Evolutionary conservation across 2,329 filamentous ascomycete genomes (phyloP), one percentile per base, ranked within the genome.

Genomic region (Fusarium liriodendri): DNA sequence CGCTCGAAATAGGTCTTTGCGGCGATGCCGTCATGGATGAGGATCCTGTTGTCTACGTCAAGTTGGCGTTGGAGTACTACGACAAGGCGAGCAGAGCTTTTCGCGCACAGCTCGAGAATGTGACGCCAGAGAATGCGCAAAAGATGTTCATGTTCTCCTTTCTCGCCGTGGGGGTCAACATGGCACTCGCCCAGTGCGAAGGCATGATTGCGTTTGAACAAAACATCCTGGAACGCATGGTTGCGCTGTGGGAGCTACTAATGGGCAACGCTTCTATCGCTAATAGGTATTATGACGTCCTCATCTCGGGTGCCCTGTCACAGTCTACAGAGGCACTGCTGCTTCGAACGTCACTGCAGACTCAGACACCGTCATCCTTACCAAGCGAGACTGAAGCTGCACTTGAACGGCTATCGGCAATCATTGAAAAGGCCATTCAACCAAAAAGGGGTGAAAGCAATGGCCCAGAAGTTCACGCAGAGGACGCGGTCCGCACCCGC

Each of bases 61-160:
- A 72, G 35, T 32, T 75, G 11, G 76, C 76, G 1, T 65, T 78
- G 3, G 76, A 78, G 62, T 78, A 78, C 25, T 78, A 77, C 50
- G 73, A 78, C 14, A 69, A 70, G 64, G 76, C 75, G 5, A 78
- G 75, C 11, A 69, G 71, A 16, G 54, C 66, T 5, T 78, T 77
- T n/a, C 69, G 76, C 42, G 64, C 59, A 3, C 71, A 76, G 45
- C 70, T 78, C 10, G 68, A 70, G 18, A 70, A 67, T 16, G 72
- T 78, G 0, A 78, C 70, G 4, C 47, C 55, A 1, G 71, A 74
- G 3, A 78, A 78, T 58, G 66, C 64, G 13, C 73, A 78, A 11
- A 65, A 69, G 62, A 61, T 78, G 5, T 77, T 76, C n/a, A 69
- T 76, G 64, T 78, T 78, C 38, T 76, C 75, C 1, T 76, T 77